Evolutionary conservation across 2,329 filamentous ascomycete genomes (phyloP).

Genomic region (Paecilomyces sp.): DNA sequence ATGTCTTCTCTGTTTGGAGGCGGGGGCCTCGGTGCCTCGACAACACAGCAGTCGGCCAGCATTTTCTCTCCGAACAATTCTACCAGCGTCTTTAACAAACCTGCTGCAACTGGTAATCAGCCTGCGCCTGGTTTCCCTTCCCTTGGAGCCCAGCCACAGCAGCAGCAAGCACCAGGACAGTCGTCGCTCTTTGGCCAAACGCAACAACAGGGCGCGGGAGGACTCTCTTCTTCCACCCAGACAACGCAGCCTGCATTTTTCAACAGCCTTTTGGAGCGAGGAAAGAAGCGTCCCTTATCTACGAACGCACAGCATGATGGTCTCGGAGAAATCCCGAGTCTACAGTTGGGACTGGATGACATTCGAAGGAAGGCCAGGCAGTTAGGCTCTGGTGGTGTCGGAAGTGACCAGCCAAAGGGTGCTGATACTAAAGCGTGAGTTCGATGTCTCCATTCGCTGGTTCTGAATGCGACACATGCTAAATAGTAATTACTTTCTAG

Average conservation of each 20-base stretch:
- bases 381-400: constrained; percentile 60
- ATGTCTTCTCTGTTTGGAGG: constrained; percentile 23
- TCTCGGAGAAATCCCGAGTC: constrained; percentile 73
- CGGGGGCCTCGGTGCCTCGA: constrained; percentile 5
- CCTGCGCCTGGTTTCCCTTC: constrained; percentile 14
- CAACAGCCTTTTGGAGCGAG: constrained; percentile 56
- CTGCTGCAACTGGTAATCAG: constrained; percentile 14
- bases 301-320: constrained; percentile 48
- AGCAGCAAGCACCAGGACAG: constrained; percentile 11
- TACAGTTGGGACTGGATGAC: constrained; percentile 88
- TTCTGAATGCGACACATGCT: background rate
- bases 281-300: constrained; percentile 61
- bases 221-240: constrained; percentile 18
- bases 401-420: constrained; percentile 33
- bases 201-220: constrained; percentile 15
- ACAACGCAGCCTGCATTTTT: constrained; percentile 53
- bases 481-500: constrained; percentile 35
- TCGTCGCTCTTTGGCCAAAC: constrained; percentile 20
- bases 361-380: constrained; percentile 69
- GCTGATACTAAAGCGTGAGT: constrained; percentile 49
- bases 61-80: constrained; percentile 21
- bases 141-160: constrained; percentile 20
- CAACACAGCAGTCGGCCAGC: constrained; percentile 15
- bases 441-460: background rate
- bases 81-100: constrained; percentile 18